A percentile compares a stretch with the other conserved stretches of the same genome.
Evolutionary conservation across 225 moss, liverwort and hornwort genomes (phyloP).

Genomic region (Pseudoscleropodium purum): DNA sequence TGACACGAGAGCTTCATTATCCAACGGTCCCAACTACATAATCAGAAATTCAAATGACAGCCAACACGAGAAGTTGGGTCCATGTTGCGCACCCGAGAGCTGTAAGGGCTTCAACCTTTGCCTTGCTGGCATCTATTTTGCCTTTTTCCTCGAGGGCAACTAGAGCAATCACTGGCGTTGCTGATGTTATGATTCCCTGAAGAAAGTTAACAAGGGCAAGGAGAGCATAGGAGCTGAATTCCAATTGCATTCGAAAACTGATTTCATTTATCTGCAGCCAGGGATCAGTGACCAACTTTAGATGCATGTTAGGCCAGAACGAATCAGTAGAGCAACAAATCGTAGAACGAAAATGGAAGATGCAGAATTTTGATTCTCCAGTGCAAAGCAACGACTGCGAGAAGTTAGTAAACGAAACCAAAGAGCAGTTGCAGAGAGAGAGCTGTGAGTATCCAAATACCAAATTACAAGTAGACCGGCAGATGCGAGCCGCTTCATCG

Average conservation of each 20-base stretch:
- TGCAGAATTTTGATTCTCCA: neutral
- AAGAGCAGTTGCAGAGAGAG: neutral
- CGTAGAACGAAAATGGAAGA: neutral
- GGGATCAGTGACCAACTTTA: neutral
- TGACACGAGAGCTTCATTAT: neutral
- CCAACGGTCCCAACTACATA: neutral
- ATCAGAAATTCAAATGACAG: neutral
- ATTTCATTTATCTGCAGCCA: conserved; percentile 48
- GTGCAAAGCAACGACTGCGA: neutral
- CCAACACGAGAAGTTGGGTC: neutral
- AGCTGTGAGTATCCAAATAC: conserved; percentile 11
- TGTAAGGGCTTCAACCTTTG: conserved; percentile 56
- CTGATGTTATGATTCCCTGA: conserved; percentile 35
- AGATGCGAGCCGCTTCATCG: conserved; percentile 31
- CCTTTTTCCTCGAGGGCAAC: conserved; percentile 18
- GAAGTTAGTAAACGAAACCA: neutral
- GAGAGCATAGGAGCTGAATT: conserved; percentile 37
- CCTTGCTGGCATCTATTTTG: conserved; percentile 29
- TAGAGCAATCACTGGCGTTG: neutral
- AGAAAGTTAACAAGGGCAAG: conserved; percentile 36
- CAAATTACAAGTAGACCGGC: conserved; percentile 46
- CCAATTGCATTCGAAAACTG: conserved; percentile 50
- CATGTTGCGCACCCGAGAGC: conserved; percentile 52
- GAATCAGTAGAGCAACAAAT: neutral
- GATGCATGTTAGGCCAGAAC: neutral